Evolutionary conservation across 257 asterid species (phyloP).

Genomic region (Primulina eburnea): DNA sequence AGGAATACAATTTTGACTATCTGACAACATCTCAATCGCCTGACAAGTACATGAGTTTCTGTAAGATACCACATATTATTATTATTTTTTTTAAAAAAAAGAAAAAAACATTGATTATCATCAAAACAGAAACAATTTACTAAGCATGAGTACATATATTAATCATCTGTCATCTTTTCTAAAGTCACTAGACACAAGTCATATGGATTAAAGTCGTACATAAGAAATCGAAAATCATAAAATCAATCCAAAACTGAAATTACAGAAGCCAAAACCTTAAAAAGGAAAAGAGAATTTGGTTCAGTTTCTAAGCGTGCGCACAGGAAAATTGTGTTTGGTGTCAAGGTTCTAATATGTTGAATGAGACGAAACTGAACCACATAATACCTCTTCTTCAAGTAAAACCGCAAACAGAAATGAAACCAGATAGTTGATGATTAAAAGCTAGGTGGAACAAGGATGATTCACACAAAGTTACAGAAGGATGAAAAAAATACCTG

Average conservation of each 20-base stretch:
- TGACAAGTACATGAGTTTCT: conserved; percentile 31
- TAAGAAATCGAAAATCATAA: too few relatives aligned
- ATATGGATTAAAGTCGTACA: background rate
- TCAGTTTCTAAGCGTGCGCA: background rate
- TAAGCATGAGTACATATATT: background rate
- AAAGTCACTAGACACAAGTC: background rate
- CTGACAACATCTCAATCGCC: conserved; percentile 76
- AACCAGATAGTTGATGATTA: background rate
- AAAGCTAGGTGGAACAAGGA: conserved; percentile 8
- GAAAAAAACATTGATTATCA: background rate
- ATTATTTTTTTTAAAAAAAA: too few relatives aligned
- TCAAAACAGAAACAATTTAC: background rate
- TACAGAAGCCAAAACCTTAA: background rate
- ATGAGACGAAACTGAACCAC: background rate
- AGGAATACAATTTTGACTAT: conserved; percentile 50
- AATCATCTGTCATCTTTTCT: too few relatives aligned
- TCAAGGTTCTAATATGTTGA: background rate
- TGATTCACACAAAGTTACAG: conserved; percentile 22
- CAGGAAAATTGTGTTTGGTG: background rate
- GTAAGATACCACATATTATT: conserved; percentile 12
- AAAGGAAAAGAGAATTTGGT: too few relatives aligned
- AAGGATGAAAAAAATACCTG: conserved; percentile 41
- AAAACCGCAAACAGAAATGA: background rate
- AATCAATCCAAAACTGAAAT: background rate
- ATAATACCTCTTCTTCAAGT: too few relatives aligned